Evolutionary conservation across 495 filamentous ascomycete genomes (phyloP), one percentile per base, ranked within the genome.

Genomic region (Thermochaetoides thermophila): DNA sequence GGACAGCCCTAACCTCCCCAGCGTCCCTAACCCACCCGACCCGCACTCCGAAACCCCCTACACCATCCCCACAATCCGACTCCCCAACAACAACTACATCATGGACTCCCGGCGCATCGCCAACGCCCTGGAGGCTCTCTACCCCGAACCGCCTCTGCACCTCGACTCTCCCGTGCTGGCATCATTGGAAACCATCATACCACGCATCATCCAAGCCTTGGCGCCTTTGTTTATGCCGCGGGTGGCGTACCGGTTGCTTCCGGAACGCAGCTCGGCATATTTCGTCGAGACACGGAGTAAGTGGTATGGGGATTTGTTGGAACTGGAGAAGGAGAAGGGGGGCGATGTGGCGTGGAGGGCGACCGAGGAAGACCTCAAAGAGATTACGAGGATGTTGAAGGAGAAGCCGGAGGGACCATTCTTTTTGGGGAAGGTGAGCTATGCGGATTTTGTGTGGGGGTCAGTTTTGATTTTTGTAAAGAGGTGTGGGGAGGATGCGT

Each of bases 41-140:
- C 21, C 11, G 6, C 6, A 24, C 21, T 11, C 21, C 21, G 11
- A 24, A n/a, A 27, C 13, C 21, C 13, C 49, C 17, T 77, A 74
- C 56, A 70, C 69, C 4, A 57, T 64, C 42, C 75, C 75, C 1
- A 49, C 69, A 18, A 48, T 76, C 40, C 50, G 43, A 24, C 42
- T 69, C 25, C 58, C 68, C 8, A 62, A 67, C 29, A 67, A 58
- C 17, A 61, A 52, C 11, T 71, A 64, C 38, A 25, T 73, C 5
- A 78, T 70, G 67, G 73, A 78, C 36, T 66, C 60, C 12, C 45
- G 42, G 30, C 43, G 43, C n/a, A 79, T 81, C 38, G 65, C 61
- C 9, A 20, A 42, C 2, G 52, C 45, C 13, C 53, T 81, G 24
- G 71, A 78, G 38, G 49, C 53, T 29, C 43, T 44, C 4, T 54